Conservation (phyloP, 176 grass and related monocot species). For the Chloris gayana region DNA sequence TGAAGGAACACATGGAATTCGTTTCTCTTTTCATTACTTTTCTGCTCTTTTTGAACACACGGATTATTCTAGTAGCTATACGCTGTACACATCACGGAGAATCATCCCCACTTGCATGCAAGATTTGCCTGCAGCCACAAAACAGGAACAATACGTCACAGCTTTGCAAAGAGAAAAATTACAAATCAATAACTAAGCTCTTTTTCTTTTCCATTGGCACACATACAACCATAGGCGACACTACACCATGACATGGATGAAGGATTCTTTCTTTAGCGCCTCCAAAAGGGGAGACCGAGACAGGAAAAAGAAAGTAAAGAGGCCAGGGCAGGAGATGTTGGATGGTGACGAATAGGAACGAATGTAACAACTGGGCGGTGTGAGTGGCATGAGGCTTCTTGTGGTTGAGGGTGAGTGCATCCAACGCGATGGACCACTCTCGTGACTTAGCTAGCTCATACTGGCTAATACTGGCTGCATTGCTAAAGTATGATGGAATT, state of each 20-base stretch:
- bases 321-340: background rate
- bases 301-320: background rate
- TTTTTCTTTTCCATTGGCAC: background rate
- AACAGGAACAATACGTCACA: conserved; percentile 28
- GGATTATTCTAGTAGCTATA: too few relatives aligned
- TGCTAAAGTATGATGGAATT: too few relatives aligned
- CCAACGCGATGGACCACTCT: conserved; percentile 33
- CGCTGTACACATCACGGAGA: background rate
- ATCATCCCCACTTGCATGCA: background rate
- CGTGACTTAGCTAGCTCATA: conserved; percentile 2
- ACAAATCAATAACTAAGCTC: background rate
- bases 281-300: background rate
- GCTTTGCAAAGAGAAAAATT: conserved; percentile 10
- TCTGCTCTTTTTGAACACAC: background rate
- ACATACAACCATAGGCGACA: background rate
- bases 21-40: background rate
- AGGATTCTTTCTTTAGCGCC: background rate
- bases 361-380: background rate
- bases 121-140: conserved; percentile 10
- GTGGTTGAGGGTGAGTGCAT: conserved; percentile 19
- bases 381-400: background rate
- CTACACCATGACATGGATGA: background rate
- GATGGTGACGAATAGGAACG: background rate
- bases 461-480: too few relatives aligned
- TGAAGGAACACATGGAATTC: background rate